phyloP scores from a whole-genome alignment of 2,329 filamentous ascomycete genomes.

The Colletotrichum sp. region DNA sequence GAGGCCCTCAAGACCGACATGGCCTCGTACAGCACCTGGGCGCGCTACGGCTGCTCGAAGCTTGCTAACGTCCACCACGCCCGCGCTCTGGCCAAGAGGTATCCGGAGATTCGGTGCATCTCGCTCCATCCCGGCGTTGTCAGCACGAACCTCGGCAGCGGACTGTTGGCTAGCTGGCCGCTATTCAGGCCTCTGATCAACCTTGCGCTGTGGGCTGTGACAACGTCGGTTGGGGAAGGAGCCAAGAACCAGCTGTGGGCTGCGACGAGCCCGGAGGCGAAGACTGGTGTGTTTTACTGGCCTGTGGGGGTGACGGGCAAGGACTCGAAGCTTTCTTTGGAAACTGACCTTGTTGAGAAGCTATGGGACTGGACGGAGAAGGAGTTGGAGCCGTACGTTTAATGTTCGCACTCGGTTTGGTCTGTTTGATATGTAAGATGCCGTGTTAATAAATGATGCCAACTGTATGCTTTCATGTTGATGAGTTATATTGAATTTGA shows the following conservation, averaged over 20 bases:
- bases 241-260: conserved; percentile 23
- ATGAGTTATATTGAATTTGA: neutral
- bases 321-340: conserved; percentile 24
- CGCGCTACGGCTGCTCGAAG: conserved; percentile 51
- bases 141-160: conserved; percentile 29
- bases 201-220: neutral
- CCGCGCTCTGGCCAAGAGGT: conserved; percentile 29
- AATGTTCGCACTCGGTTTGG: neutral
- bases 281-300: conserved; percentile 36
- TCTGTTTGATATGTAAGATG: neutral
- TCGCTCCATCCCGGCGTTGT: conserved; percentile 49
- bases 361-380: conserved; percentile 41
- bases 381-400: conserved; percentile 26
- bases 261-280: conserved; percentile 5
- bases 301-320: conserved; percentile 31
- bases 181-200: neutral
- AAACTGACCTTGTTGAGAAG: conserved; percentile 31
- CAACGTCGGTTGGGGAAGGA: neutral
- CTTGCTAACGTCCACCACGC: conserved; percentile 30
- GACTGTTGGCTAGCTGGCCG: neutral
- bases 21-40: conserved; percentile 37
- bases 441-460: neutral
- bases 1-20: conserved; percentile 23
- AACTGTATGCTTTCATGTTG: neutral
- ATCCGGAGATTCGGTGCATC: conserved; percentile 46